Conservation (phyloP, 345 rosid species). For the Geranium rotundifolium region DNA sequence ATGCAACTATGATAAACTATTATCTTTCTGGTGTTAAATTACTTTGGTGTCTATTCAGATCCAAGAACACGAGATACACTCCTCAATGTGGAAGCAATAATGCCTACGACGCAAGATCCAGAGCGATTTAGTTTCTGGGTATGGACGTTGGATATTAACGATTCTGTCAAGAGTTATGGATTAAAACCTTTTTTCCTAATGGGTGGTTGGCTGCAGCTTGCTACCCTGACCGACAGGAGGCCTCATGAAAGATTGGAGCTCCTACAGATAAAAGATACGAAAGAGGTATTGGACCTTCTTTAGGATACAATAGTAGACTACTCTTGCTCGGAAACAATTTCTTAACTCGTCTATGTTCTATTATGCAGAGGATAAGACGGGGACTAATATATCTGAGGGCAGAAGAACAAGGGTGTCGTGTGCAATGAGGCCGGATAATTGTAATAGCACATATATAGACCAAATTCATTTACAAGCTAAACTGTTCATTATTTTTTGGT, state of each 20-base stretch:
- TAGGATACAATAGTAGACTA: background rate
- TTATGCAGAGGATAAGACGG: constrained; percentile 61
- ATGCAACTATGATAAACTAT: background rate
- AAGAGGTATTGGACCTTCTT: constrained; percentile 45
- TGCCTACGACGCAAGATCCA: constrained; percentile 68
- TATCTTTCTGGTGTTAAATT: constrained; percentile 6
- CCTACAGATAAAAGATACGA: constrained; percentile 64
- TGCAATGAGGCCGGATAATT: constrained; percentile 1
- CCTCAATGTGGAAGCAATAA: constrained; percentile 55
- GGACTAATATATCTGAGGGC: constrained; percentile 56
- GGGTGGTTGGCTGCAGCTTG: constrained; percentile 47
- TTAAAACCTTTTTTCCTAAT: constrained; percentile 5
- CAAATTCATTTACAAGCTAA: too few species aligned
- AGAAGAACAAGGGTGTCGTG: constrained; percentile 53
- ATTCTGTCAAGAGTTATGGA: background rate
- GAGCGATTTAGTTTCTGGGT: constrained; percentile 98
- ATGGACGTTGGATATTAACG: constrained; percentile 6
- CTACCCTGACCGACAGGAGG: constrained; percentile 59
- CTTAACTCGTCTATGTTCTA: background rate
- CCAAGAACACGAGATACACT: constrained; percentile 54
- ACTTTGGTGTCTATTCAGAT: constrained; percentile 29
- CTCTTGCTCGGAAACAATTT: too few species aligned
- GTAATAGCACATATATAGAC: too few species aligned
- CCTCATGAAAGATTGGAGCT: constrained; percentile 82
- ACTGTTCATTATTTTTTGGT: too few species aligned